Conservation (phyloP, 805 yeast genomes). For the Candida vaughaniae region DNA sequence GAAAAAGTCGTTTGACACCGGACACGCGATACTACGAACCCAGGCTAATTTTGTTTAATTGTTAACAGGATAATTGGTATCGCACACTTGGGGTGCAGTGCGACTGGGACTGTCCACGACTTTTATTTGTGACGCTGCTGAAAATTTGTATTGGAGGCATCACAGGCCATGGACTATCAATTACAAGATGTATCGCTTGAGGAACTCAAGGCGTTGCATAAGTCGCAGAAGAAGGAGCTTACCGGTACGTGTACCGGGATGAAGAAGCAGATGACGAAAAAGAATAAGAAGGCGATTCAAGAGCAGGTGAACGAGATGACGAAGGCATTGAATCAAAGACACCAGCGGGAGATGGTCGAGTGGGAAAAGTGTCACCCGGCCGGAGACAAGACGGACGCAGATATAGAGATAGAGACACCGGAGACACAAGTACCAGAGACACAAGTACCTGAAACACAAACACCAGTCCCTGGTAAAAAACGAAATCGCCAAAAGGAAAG, state of each 20-base stretch:
- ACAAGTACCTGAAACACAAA: slow-evolving; percentile 1
- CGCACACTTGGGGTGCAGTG: too few relatives aligned
- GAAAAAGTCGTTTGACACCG: slow-evolving; percentile 6
- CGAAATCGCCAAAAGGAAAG: slow-evolving; percentile 84
- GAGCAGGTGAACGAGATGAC: slow-evolving; percentile 62
- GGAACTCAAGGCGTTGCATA: slow-evolving; percentile 39
- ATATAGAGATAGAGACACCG: slow-evolving; percentile 45
- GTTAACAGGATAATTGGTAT: too few relatives aligned
- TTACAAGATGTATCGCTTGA: slow-evolving; percentile 4
- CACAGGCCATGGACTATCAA: slow-evolving; percentile 4
- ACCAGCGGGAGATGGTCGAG: slow-evolving; percentile 47
- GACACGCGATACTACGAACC: too few relatives aligned
- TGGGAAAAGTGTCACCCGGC: slow-evolving; percentile 14
- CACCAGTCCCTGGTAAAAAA: background rate
- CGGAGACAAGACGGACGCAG: slow-evolving; percentile 22
- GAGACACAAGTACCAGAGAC: slow-evolving; percentile 45
- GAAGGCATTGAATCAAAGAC: slow-evolving; percentile 51
- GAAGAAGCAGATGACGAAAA: slow-evolving; percentile 81
- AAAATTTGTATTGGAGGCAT: too few relatives aligned
- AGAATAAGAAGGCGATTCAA: slow-evolving; percentile 66
- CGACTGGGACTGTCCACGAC: too few relatives aligned
- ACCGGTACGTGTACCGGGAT: slow-evolving; percentile 67
- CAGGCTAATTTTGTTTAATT: too few relatives aligned
- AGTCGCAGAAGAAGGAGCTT: slow-evolving; percentile 66
- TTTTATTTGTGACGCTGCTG: too few relatives aligned